Conservation (phyloP, 164 flowering plant species). For the Tetracentron sinense region DNA sequence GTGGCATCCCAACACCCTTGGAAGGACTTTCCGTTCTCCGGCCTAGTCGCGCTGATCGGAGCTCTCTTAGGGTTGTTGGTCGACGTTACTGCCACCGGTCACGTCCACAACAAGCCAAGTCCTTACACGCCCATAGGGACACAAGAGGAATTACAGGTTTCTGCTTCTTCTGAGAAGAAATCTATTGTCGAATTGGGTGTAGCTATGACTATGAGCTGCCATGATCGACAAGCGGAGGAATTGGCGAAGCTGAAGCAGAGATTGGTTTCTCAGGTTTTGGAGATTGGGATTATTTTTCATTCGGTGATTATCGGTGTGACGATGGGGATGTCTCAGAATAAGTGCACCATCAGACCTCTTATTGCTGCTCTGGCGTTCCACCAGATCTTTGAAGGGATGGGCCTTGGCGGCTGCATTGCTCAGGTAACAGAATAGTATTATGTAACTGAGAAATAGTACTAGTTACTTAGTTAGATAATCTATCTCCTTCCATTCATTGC, state of each 20-base stretch:
- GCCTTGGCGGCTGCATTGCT: constrained; percentile 84
- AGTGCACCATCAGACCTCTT: constrained; percentile 66
- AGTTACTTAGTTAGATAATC: too few relatives aligned
- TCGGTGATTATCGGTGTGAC: constrained; percentile 75
- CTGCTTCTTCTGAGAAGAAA: constrained; percentile 8
- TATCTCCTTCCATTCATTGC: too few relatives aligned
- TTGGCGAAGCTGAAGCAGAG: constrained; percentile 56
- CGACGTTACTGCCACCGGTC: constrained; percentile 55
- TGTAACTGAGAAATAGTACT: too few relatives aligned
- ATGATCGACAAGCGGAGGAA: constrained; percentile 23
- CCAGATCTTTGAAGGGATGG: constrained; percentile 83
- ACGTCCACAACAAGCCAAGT: constrained; percentile 25
- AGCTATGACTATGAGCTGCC: constrained; percentile 7
- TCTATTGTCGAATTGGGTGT: constrained; percentile 3
- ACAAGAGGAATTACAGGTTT: constrained; percentile 17
- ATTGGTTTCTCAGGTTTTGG: constrained; percentile 69
- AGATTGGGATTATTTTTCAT: constrained; percentile 74
- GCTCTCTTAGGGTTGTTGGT: constrained; percentile 53
- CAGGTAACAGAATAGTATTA: constrained; percentile 40
- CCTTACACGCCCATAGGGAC: constrained; percentile 30
- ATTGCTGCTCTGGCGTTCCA: constrained; percentile 73
- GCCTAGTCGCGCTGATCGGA: constrained; percentile 52
- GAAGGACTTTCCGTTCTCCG: constrained; percentile 74
- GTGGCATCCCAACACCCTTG: constrained; percentile 62
- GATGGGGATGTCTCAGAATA: constrained; percentile 77